Percentiles rank a stretch among this genome's conserved stretches.
These are phyloP conservation scores for Hamigera avellanea DNA, from an alignment of 495 filamentous ascomycete genomes.

Conservation along the genomic window DNA sequence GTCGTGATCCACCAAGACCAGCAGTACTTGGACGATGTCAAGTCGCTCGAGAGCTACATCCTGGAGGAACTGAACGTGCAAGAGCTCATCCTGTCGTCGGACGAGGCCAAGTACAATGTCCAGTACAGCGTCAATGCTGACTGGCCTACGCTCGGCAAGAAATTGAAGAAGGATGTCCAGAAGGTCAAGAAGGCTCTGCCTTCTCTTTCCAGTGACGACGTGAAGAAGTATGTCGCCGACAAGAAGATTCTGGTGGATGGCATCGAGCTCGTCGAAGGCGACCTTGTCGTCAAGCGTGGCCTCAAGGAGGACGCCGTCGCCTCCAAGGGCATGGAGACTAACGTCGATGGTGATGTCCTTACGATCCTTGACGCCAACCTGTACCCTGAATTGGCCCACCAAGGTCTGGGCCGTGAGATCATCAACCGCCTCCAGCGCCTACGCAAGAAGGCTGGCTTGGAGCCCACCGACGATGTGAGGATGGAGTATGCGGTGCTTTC, in stretches of 20 bases:
- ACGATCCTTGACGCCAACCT: conserved; percentile 67
- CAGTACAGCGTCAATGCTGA: conserved; percentile 82
- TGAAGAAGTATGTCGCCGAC: conserved; percentile 56
- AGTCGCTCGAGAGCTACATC: conserved; percentile 74
- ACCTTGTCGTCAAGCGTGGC: conserved; percentile 73
- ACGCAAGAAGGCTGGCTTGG: conserved; percentile 70
- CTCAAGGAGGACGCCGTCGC: conserved; percentile 52
- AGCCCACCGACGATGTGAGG: conserved; percentile 73
- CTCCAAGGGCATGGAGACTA: conserved; percentile 65
- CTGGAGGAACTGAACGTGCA: conserved; percentile 83
- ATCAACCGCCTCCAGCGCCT: conserved; percentile 73
- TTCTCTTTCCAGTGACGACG: conserved; percentile 62
- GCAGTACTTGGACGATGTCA: conserved; percentile 75
- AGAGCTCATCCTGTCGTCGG: conserved; percentile 71
- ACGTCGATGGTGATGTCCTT: conserved; percentile 73
- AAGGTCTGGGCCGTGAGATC: conserved; percentile 70
- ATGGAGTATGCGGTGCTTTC: conserved; percentile 70
- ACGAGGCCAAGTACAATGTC: conserved; percentile 84
- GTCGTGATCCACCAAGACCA: conserved; percentile 80
- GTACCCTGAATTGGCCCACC: conserved; percentile 61
- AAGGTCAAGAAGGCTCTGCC: conserved; percentile 88
- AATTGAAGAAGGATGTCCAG: conserved; percentile 84
- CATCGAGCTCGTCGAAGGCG: conserved; percentile 66
- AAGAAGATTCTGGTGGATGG: conserved; percentile 72
- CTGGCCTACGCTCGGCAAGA: conserved; percentile 92